A percentile compares a stretch with the other conserved stretches of the same genome.
phyloP scores from a whole-genome alignment of 768 basidiomycete species.

The Pulveroboletus sp. region DNA sequence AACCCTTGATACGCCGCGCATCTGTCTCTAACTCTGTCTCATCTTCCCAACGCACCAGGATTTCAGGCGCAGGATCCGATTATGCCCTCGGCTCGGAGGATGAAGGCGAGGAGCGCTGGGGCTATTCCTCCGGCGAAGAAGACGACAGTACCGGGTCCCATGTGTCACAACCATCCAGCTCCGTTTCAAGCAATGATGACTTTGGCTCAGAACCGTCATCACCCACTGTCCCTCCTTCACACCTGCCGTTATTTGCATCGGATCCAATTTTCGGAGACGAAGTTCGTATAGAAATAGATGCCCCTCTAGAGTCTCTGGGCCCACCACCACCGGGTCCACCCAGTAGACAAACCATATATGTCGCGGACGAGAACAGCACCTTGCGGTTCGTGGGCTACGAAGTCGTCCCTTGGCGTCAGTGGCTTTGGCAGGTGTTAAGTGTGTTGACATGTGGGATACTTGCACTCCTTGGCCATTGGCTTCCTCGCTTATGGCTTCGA shows the following conservation, averaged over 20 bases:
- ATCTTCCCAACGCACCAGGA: conserved; percentile 42
- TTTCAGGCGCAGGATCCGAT: conserved; percentile 56
- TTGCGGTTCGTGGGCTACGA: conserved; percentile 87
- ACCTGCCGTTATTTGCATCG: conserved; percentile 61
- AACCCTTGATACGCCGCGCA: conserved; percentile 41
- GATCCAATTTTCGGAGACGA: conserved; percentile 85
- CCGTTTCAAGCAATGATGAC: conserved; percentile 53
- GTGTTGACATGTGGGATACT: conserved; percentile 66
- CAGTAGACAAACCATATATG: conserved; percentile 78
- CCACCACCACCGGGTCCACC: conserved; percentile 80
- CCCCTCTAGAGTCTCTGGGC: conserved; percentile 52
- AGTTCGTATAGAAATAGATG: conserved; percentile 77
- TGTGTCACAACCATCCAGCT: conserved; percentile 17
- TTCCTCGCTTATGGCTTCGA: conserved; percentile 85
- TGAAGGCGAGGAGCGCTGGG: conserved; percentile 78
- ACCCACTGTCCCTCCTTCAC: conserved; percentile 37
- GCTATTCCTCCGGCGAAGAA: conserved; percentile 84
- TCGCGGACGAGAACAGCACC: conserved; percentile 86
- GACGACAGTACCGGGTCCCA: conserved; percentile 42
- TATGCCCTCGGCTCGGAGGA: conserved; percentile 51
- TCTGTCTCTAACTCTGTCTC: conserved; percentile 56
- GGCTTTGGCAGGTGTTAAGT: conserved; percentile 69
- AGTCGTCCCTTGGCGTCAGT: conserved; percentile 52
- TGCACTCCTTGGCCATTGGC: conserved; percentile 86
- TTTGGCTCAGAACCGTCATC: conserved; percentile 72